These are phyloP conservation scores for Luffa aegyptiaca DNA, from an alignment of 306 rosid species.

Conservation along the genomic window DNA sequence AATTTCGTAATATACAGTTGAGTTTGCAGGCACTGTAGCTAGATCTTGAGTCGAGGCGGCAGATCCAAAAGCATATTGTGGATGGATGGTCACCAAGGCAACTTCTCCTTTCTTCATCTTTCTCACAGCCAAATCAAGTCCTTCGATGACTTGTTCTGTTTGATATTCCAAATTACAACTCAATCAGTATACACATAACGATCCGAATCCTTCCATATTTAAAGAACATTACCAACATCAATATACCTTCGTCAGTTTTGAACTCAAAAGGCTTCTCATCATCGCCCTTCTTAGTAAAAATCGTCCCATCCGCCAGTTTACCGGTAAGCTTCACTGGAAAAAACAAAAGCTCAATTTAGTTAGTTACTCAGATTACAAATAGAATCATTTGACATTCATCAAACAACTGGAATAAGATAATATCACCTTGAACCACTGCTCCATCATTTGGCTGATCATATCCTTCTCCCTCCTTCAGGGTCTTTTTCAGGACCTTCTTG, in stretches of 20 bases:
- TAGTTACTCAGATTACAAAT: background rate
- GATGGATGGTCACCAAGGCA: slow-evolving; percentile 53
- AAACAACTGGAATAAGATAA: background rate
- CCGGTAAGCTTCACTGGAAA: slow-evolving; percentile 61
- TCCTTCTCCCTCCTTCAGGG: slow-evolving; percentile 71
- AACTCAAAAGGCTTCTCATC: slow-evolving; percentile 51
- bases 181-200: background rate
- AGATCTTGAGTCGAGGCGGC: slow-evolving; percentile 49
- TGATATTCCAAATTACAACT: background rate
- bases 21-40: slow-evolving; percentile 67
- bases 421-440: slow-evolving; percentile 36
- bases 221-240: background rate
- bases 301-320: slow-evolving; percentile 59
- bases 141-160: slow-evolving; percentile 80
- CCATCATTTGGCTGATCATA: slow-evolving; percentile 88
- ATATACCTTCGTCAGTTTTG: slow-evolving; percentile 67
- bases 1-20: slow-evolving; percentile 53
- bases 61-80: slow-evolving; percentile 72
- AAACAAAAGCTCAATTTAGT: background rate
- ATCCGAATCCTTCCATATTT: too few species aligned
- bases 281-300: slow-evolving; percentile 46
- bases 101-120: slow-evolving; percentile 86
- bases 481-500: slow-evolving; percentile 65
- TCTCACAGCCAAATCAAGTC: slow-evolving; percentile 72
- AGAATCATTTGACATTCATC: background rate